These are phyloP conservation scores for Bremia lactucae DNA, from an alignment of 352 stramenopile species.

Conservation along the genomic window DNA sequence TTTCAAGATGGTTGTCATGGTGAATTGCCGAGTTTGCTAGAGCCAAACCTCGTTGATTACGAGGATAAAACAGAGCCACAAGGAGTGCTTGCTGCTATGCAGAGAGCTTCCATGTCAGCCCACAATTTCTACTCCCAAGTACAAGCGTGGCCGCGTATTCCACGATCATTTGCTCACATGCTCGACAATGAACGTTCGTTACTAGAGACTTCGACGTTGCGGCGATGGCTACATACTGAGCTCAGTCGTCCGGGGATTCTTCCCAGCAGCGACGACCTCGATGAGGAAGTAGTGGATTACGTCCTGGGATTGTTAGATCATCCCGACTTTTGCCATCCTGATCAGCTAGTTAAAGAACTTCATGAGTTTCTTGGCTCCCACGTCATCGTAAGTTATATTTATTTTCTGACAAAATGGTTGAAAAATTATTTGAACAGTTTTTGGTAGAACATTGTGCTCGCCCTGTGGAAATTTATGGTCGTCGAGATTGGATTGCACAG, in stretches of 20 bases:
- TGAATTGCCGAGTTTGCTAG: slow-evolving; percentile 13
- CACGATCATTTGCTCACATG: slow-evolving; percentile 28
- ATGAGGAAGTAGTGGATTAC: slow-evolving; percentile 58
- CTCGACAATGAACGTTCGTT: slow-evolving; percentile 16
- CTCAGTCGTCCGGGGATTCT: slow-evolving; percentile 26
- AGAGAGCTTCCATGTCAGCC: slow-evolving; percentile 13
- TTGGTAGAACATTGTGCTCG: slow-evolving; percentile 47
- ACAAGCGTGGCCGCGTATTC: slow-evolving; percentile 37
- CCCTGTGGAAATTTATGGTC: slow-evolving; percentile 66
- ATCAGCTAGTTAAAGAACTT: slow-evolving; percentile 51
- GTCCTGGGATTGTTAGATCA: slow-evolving; percentile 52
- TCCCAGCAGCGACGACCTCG: slow-evolving; percentile 22
- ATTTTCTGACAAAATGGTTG: no score
- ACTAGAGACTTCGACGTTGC: slow-evolving; percentile 11
- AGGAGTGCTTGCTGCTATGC: slow-evolving; percentile 20
- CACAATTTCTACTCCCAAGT: slow-evolving; percentile 35
- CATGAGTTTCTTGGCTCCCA: slow-evolving; percentile 50
- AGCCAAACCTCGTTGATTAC: not conserved
- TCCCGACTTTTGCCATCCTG: slow-evolving; percentile 58
- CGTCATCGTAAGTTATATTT: slow-evolving; percentile 20
- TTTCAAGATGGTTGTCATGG: not conserved
- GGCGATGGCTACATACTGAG: slow-evolving; percentile 36
- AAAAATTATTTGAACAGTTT: not conserved
- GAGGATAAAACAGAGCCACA: not conserved
- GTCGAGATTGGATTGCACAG: slow-evolving; percentile 42